Percentiles rank a stretch among this genome's conserved stretches.
Conservation (phyloP, 257 asterid genomes). For the Solanum boliviense region DNA sequence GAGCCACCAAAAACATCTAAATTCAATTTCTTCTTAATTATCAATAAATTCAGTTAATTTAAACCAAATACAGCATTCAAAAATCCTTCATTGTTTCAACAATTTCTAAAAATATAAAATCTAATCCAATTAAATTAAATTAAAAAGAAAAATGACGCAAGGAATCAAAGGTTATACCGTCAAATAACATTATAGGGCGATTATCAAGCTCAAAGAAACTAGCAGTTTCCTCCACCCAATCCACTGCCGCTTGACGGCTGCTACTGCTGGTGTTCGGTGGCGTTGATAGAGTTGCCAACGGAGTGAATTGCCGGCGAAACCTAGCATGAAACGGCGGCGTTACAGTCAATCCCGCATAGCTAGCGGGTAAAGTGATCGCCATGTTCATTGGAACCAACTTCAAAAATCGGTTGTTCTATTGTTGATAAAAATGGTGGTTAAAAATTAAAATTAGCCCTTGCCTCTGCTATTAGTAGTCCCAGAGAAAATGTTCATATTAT, state of each 20-base stretch:
- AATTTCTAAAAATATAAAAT: not conserved
- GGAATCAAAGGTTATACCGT: constrained; percentile 30
- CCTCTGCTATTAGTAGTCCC: not conserved
- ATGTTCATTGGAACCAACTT: constrained; percentile 2
- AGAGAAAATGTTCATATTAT: not conserved
- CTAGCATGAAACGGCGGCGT: constrained; percentile 18
- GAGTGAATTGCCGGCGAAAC: constrained; percentile 14
- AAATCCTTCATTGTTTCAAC: not conserved
- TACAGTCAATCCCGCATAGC: constrained; percentile 7
- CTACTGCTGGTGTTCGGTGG: constrained; percentile 24
- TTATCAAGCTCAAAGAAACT: constrained; percentile 65
- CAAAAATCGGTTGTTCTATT: not conserved
- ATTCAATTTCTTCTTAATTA: not conserved
- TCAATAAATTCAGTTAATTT: not conserved
- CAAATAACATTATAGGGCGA: constrained; percentile 91
- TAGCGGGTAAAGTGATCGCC: constrained; percentile 40
- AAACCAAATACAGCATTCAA: not conserved
- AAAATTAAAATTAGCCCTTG: not conserved
- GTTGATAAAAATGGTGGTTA: not conserved
- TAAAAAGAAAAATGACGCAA: not conserved
- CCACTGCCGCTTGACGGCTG: constrained; percentile 13
- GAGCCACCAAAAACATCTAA: not conserved
- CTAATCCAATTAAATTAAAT: not conserved
- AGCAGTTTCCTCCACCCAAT: constrained; percentile 61
- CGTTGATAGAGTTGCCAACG: constrained; percentile 32